Evolutionary conservation across 768 basidiomycete genomes (phyloP), one percentile per base, ranked within the genome.

Genomic region (Pleurotus citrinopileatus): DNA sequence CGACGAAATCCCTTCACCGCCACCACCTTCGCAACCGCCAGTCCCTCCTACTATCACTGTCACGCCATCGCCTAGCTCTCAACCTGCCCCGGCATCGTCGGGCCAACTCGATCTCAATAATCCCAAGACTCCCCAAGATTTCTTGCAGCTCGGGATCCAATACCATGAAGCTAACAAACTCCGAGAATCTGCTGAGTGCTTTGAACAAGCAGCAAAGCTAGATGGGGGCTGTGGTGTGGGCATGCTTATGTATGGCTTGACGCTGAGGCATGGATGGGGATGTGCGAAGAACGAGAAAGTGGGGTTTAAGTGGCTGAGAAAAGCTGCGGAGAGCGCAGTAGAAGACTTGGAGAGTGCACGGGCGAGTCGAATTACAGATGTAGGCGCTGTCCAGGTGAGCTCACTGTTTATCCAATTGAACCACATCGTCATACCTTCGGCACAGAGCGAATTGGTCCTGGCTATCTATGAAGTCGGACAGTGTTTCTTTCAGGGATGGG

Each of bases 401-500:
- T 54, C 12, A 7, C 32, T 48, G 20, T n/a, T 8, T 22, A 12
- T 40, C 19, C 29, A 27, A 20, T 36, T 45, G 32, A 9, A 20
- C 25, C 40, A 48, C 37, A 34, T 43, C 57, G 38, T 46, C 54
- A 34, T 29, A 54, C 56, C 13, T 28, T 44, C 20, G 38, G 38
- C 44, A 10, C 58, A 92, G 84, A 82, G 77, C 20, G 93, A 95
- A 67, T 79, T 96, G 12, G 86, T 94, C 17, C 75, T 95, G 19
- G 91, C 94, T 0, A 89, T 95, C 42, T 91, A 94, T 63, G 94
- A 95, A 70, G 91, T 95, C 3, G 94, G 91, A 1, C 90, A 92
- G 67, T 93, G 91, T 65, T 96, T 94, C 70, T 90, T 89, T 65
- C 90, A 92, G 48, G 94, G 93, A 1, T 95, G 93, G 92, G 94